phyloP scores from a whole-genome alignment of 2,329 filamentous ascomycete genomes.

The Hymenoscyphus fraxineus region DNA sequence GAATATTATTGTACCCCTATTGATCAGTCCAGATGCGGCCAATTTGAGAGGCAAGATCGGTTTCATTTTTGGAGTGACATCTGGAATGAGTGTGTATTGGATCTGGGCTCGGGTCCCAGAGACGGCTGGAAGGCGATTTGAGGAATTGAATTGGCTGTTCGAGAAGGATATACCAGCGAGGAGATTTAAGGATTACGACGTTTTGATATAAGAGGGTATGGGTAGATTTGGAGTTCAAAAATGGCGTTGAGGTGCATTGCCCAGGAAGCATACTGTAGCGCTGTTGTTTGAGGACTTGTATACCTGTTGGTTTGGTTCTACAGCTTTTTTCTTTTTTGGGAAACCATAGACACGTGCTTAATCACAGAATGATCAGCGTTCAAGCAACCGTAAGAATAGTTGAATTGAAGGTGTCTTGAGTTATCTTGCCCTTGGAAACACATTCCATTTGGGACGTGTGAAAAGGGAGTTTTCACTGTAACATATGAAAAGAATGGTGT shows the following conservation, averaged over 20 bases:
- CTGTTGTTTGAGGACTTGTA: not conserved
- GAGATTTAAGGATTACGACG: slow-evolving; percentile 21
- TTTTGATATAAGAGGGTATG: not conserved
- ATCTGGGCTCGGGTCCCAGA: slow-evolving; percentile 67
- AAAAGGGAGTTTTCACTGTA: too few species aligned
- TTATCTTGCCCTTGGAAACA: not conserved
- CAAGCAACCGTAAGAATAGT: not conserved
- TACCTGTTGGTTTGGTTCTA: slow-evolving; percentile 1
- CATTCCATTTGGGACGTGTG: too few species aligned
- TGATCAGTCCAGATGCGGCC: slow-evolving; percentile 37
- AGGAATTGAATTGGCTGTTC: slow-evolving; percentile 79
- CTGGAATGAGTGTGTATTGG: slow-evolving; percentile 22
- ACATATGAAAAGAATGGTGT: too few species aligned
- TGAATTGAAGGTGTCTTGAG: not conserved
- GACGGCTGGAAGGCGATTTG: slow-evolving; percentile 73
- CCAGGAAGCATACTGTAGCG: not conserved
- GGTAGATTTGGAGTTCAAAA: not conserved
- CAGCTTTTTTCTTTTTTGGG: not conserved
- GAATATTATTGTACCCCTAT: slow-evolving; percentile 11
- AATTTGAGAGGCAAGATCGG: slow-evolving; percentile 36
- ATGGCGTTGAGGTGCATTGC: not conserved
- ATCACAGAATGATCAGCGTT: not conserved
- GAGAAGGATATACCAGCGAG: slow-evolving; percentile 36
- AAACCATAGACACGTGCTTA: not conserved
- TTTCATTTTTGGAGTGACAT: slow-evolving; percentile 35